Base-by-base conservation (phyloP, 805 yeast genomes). In the Saccharomycopsis oosterbeekiorum region DNA sequence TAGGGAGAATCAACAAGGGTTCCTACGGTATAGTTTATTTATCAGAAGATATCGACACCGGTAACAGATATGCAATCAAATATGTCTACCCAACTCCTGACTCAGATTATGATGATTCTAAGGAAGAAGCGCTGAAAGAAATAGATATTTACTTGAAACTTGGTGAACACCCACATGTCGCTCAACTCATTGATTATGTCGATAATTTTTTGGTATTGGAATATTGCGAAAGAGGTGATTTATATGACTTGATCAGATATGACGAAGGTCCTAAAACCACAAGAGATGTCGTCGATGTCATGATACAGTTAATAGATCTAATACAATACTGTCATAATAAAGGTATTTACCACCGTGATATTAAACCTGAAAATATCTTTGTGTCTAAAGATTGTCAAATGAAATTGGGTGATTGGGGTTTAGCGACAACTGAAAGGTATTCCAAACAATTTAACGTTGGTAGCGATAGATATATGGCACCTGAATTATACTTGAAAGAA, bases 21-120 rank as follows among this genome's bases (percentile, higher is more conserved):
- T 89, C 97, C 0, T 93, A 89, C 72, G 98, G 98, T 58, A 81
- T 88, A 56, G 98, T 93, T 9, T 84, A 96, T 1, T 78, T 93
- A 29, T 97, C 97, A 10, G 84, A 84, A 68, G 97, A 93, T 71
- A 67, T 73, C 3, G 66, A 67, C 24, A 77, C 79, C 29, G 73
- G 76, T 43, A 75, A 76, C 60, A 73, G 88, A 56, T 96, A 88
- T 36, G 98, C 97, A 2, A 84, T 93, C 64, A 92, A 93, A 74
- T 89, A 88, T 70, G 86, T 91, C 60, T 85, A 84, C 67, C 86
- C 88, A 21, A 69, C 80, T 26, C 81, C 80, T 53, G 75, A 76
- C 61, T 74, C 74, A 56, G 78, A 75, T 58, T 71, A 70, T 12
- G 65, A 68, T 4, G 68, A 70, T 9, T 60, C 68, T 12, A 62